phyloP scores from a whole-genome alignment of 352 stramenopile species.

The Aphanomyces astaci region DNA sequence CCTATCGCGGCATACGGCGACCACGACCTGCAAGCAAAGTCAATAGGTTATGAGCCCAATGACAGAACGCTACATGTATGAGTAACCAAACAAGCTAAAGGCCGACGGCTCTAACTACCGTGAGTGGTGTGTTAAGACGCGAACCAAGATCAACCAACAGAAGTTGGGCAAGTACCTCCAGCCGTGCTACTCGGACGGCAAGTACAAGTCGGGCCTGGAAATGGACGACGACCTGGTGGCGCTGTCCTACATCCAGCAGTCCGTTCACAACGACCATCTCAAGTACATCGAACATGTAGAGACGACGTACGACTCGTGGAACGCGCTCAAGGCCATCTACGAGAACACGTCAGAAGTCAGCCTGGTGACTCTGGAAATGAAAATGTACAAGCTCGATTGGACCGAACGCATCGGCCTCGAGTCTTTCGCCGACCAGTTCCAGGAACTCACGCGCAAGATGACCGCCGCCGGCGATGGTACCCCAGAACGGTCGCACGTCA shows the following conservation, averaged over 20 bases:
- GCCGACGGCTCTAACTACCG: neutral
- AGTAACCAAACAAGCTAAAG: neutral
- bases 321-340: too few relatives aligned
- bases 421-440: neutral
- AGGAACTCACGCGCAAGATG: neutral
- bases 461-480: neutral
- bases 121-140: neutral
- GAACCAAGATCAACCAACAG: neutral
- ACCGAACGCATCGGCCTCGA: neutral
- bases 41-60: too few relatives aligned
- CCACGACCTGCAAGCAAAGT: too few relatives aligned
- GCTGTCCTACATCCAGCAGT: neutral
- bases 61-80: too few relatives aligned
- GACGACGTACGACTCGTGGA: too few relatives aligned
- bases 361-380: neutral
- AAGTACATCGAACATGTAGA: too few relatives aligned
- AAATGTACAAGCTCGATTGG: neutral
- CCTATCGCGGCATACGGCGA: too few relatives aligned
- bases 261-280: too few relatives aligned
- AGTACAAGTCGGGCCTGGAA: neutral
- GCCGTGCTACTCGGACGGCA: neutral
- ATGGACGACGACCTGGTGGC: neutral
- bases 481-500: neutral
- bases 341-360: too few relatives aligned
- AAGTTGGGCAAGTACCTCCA: neutral